phyloP scores from a whole-genome alignment of 805 yeast genomes.

The Cyberlindnera japonica region DNA sequence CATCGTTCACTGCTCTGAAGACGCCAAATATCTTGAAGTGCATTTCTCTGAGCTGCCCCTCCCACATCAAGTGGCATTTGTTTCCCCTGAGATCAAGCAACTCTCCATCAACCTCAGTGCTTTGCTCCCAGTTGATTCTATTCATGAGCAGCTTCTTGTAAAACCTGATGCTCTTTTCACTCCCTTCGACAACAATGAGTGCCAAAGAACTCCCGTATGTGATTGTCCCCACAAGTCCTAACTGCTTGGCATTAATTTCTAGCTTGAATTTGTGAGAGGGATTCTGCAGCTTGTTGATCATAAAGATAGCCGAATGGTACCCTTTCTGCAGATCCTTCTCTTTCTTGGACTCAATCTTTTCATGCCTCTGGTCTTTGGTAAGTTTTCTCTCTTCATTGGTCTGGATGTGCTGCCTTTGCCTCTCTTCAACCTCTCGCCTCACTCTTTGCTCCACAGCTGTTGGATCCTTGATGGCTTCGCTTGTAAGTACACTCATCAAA shows the following conservation, averaged over 20 bases:
- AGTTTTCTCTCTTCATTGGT: slow-evolving; percentile 61
- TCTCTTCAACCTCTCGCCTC: slow-evolving; percentile 57
- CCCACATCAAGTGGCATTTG: slow-evolving; percentile 58
- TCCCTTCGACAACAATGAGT: slow-evolving; percentile 74
- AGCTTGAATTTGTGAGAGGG: slow-evolving; percentile 71
- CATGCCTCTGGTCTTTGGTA: slow-evolving; percentile 52
- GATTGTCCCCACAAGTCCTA: slow-evolving; percentile 58
- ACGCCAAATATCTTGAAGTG: slow-evolving; percentile 70
- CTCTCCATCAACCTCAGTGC: slow-evolving; percentile 30
- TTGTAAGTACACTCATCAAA: slow-evolving; percentile 80
- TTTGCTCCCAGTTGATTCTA: slow-evolving; percentile 69
- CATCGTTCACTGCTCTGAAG: slow-evolving; percentile 50
- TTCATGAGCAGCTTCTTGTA: slow-evolving; percentile 57
- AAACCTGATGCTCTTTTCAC: slow-evolving; percentile 53
- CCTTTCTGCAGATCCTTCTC: slow-evolving; percentile 53
- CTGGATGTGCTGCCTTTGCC: slow-evolving; percentile 55
- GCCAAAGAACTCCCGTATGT: slow-evolving; percentile 40
- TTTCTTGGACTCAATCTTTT: slow-evolving; percentile 43
- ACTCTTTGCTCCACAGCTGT: slow-evolving; percentile 79
- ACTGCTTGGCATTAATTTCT: slow-evolving; percentile 76
- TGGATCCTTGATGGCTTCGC: slow-evolving; percentile 85
- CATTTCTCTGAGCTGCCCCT: slow-evolving; percentile 53
- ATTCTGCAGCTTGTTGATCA: slow-evolving; percentile 49
- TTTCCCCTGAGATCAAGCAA: slow-evolving; percentile 40
- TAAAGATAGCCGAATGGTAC: slow-evolving; percentile 52